A percentile compares a stretch with the other conserved stretches of the same genome.
phyloP scores from a whole-genome alignment of 495 filamentous ascomycete species.

The Podospora pseudocomata region DNA sequence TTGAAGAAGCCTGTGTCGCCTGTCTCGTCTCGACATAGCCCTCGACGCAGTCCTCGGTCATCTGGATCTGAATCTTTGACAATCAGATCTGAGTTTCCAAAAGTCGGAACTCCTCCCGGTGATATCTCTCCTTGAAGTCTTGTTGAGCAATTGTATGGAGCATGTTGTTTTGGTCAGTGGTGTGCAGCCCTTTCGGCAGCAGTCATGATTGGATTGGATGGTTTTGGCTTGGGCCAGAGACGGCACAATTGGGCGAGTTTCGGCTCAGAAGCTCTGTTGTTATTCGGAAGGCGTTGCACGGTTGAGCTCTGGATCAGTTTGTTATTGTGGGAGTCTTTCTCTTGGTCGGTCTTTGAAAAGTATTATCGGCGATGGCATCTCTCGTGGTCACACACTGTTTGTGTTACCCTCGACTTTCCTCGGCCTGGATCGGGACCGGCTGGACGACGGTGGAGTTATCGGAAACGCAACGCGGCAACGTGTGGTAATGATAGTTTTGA shows the following conservation, averaged over 20 bases:
- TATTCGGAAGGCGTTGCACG: background rate
- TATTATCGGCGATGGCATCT: background rate
- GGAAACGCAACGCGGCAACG: background rate
- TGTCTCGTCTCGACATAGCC: no score
- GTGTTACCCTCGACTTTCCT: background rate
- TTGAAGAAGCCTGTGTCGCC: no score
- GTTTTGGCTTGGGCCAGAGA: background rate
- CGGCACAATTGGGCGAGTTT: background rate
- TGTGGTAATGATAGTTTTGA: background rate
- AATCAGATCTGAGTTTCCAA: no score
- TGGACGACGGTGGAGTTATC: background rate
- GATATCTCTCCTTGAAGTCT: background rate
- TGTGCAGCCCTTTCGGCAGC: background rate
- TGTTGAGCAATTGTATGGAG: background rate
- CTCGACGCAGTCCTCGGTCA: no score
- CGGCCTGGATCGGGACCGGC: background rate
- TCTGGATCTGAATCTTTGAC: no score
- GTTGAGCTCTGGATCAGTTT: background rate
- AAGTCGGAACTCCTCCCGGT: no score
- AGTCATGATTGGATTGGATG: background rate
- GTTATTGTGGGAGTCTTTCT: background rate
- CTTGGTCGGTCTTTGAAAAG: background rate
- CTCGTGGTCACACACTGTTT: background rate
- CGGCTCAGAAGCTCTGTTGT: background rate
- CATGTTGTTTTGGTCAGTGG: background rate